Conservation (phyloP, 805 yeast species). For the Candida maltosa region DNA sequence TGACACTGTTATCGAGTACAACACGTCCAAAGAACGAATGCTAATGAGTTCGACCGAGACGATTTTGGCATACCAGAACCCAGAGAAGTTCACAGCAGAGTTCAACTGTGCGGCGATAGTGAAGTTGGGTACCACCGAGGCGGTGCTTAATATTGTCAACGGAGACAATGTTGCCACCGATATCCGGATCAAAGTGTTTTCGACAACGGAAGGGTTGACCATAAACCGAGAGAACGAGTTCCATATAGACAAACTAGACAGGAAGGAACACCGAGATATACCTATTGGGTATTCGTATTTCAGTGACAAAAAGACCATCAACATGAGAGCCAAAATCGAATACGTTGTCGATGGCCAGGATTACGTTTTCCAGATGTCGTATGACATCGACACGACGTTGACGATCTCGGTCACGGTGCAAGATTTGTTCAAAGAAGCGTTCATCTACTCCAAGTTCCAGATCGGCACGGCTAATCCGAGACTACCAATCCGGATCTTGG, state of each 20-base stretch:
- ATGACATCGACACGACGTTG: slow-evolving; percentile 50
- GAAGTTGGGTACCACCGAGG: slow-evolving; percentile 24
- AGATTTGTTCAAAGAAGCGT: slow-evolving; percentile 61
- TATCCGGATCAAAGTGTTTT: slow-evolving; percentile 14
- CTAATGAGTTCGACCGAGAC: background rate
- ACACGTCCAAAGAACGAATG: background rate
- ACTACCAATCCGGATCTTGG: slow-evolving; percentile 52
- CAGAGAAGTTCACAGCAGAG: slow-evolving; percentile 24
- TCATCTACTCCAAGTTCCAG: slow-evolving; percentile 64
- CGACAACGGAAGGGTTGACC: slow-evolving; percentile 17
- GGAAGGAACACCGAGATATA: slow-evolving; percentile 16
- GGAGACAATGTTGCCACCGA: slow-evolving; percentile 30
- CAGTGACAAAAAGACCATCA: slow-evolving; percentile 24
- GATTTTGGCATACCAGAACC: slow-evolving; percentile 13
- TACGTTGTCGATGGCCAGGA: slow-evolving; percentile 17
- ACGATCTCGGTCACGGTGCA: slow-evolving; percentile 75
- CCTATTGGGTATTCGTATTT: slow-evolving; percentile 29
- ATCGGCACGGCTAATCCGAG: slow-evolving; percentile 54
- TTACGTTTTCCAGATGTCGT: slow-evolving; percentile 19
- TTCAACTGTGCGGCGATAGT: slow-evolving; percentile 20
- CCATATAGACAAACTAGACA: slow-evolving; percentile 6
- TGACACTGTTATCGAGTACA: slow-evolving; percentile 6
- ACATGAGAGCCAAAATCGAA: slow-evolving; percentile 15
- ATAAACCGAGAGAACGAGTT: slow-evolving; percentile 7
- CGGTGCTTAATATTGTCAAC: slow-evolving; percentile 22